Conservation (phyloP, 768 basidiomycete genomes). For the Lentinus tigrinus region DNA sequence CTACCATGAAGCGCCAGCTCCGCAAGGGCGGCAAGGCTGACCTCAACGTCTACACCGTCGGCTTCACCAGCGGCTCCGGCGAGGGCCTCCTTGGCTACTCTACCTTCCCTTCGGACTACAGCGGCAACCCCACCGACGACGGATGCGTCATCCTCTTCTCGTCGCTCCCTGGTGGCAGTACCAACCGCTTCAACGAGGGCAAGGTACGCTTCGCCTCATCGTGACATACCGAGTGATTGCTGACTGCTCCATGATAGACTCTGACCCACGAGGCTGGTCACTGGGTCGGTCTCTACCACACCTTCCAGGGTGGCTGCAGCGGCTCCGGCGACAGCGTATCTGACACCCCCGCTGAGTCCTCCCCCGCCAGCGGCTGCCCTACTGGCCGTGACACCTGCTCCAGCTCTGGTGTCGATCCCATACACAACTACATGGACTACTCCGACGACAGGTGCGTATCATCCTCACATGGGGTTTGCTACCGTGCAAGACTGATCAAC, state of each 20-base stretch:
- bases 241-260: conserved; percentile 31
- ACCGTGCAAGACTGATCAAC: neutral
- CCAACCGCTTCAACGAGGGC: conserved; percentile 37
- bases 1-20: conserved; percentile 47
- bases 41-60: conserved; percentile 54
- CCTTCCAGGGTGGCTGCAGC: conserved; percentile 52
- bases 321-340: conserved; percentile 40
- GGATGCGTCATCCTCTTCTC: conserved; percentile 41
- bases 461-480: neutral
- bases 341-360: conserved; percentile 48
- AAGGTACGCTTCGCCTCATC: conserved; percentile 16
- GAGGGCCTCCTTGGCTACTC: conserved; percentile 52
- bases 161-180: conserved; percentile 39
- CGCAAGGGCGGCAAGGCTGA: conserved; percentile 39
- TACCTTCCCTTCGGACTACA: conserved; percentile 49
- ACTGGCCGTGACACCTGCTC: conserved; percentile 30
- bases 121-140: conserved; percentile 42
- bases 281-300: conserved; percentile 61
- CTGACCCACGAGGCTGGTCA: conserved; percentile 60
- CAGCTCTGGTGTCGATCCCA: conserved; percentile 36
- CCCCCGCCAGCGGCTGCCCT: conserved; percentile 38
- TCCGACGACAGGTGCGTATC: conserved; percentile 35
- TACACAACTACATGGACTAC: conserved; percentile 58
- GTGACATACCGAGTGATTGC: neutral
- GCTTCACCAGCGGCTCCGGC: conserved; percentile 41